Conservation (phyloP, 129 eudicot species). For the Chrysanthemum lavandulifolium region DNA sequence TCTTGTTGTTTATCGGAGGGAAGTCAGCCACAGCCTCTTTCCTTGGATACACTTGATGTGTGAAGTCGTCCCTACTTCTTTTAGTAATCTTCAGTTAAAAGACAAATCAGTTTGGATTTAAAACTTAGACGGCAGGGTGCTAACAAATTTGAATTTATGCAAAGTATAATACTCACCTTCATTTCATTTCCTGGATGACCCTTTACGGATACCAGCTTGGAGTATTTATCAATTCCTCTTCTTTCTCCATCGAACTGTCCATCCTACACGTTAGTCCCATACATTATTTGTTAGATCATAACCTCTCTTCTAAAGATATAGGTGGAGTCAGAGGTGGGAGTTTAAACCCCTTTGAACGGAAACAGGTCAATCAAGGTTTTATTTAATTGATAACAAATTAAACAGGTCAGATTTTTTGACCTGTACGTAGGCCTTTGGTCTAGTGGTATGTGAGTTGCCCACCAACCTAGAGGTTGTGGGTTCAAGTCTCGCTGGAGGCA, state of each 20-base stretch:
- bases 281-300: constrained; percentile 2
- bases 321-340: not conserved
- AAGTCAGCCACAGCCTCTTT: constrained; percentile 35
- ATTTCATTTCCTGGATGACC: constrained; percentile 47
- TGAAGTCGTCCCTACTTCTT: constrained; percentile 52
- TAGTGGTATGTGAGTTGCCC: no score
- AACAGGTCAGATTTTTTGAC: no score
- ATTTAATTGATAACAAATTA: no score
- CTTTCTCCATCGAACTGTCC: constrained; percentile 33
- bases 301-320: not conserved
- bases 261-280: constrained; percentile 43
- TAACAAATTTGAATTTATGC: not conserved
- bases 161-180: constrained; percentile 40
- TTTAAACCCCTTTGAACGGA: no score
- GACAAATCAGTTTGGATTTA: not conserved
- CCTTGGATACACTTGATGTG: constrained; percentile 40
- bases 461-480: no score
- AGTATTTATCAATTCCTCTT: constrained; percentile 46
- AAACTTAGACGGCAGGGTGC: not conserved
- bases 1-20: constrained; percentile 36
- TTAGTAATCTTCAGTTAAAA: constrained; percentile 42
- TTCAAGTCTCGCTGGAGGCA: no score
- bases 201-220: constrained; percentile 35
- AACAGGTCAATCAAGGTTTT: no score
- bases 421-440: no score